Conservation (phyloP, 129 eudicot genomes). For the Escallonia rubra region DNA sequence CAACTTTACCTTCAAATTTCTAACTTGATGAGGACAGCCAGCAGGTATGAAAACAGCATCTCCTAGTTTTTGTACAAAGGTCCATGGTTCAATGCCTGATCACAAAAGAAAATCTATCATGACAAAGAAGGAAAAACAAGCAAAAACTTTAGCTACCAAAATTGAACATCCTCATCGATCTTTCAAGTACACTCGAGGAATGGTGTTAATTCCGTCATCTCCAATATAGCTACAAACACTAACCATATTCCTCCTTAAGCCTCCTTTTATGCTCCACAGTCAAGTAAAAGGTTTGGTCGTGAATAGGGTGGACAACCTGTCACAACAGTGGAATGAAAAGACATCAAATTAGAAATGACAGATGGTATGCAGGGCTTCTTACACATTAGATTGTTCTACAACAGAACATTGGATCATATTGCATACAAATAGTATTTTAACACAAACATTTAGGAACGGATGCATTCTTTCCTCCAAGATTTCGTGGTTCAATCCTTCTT, state of each 20-base stretch:
- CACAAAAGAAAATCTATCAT: neutral
- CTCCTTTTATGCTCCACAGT: conserved; percentile 36
- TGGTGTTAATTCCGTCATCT: neutral
- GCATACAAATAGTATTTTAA: too few relatives aligned
- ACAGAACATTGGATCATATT: too few relatives aligned
- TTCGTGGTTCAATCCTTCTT: too few relatives aligned
- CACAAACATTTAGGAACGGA: too few relatives aligned
- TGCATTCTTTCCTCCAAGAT: too few relatives aligned
- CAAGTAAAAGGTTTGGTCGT: conserved; percentile 49
- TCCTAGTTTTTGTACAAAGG: conserved; percentile 43
- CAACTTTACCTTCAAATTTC: conserved; percentile 40
- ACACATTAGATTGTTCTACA: too few relatives aligned
- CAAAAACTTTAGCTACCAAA: neutral
- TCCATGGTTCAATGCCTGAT: conserved; percentile 51
- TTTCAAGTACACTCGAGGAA: too few relatives aligned
- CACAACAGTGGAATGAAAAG: neutral
- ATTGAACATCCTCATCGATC: too few relatives aligned
- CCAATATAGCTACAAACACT: neutral
- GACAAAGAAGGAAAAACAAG: neutral
- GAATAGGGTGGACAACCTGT: conserved; percentile 50
- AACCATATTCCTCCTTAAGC: conserved; percentile 50
- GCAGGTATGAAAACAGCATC: conserved; percentile 54
- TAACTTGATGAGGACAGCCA: conserved; percentile 51
- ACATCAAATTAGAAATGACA: neutral
- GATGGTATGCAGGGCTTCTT: too few relatives aligned